Evolutionary conservation across 495 filamentous ascomycete species (phyloP).

Genomic region (Penicillium parvum): DNA sequence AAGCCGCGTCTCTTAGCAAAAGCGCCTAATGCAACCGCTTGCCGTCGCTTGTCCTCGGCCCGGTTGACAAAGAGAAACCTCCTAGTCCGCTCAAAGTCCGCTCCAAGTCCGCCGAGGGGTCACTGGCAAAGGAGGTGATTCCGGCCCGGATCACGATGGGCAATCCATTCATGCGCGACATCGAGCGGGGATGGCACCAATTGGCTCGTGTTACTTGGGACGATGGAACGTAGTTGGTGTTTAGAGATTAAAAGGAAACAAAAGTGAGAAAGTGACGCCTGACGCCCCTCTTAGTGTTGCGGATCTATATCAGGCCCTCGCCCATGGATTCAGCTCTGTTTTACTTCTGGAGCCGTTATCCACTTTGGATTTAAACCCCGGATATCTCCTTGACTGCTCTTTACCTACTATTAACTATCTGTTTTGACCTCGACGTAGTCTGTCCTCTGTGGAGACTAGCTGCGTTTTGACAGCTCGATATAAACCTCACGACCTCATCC

Average conservation of each 20-base stretch:
- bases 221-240: neutral
- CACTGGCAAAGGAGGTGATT: constrained; percentile 9
- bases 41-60: constrained; percentile 26
- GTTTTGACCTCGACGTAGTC: no score
- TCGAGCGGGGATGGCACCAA: constrained; percentile 2
- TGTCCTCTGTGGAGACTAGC: no score
- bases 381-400: constrained; percentile 30
- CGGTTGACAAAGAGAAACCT: constrained; percentile 26
- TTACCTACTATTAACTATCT: no score
- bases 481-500: no score
- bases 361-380: constrained; percentile 24
- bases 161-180: neutral
- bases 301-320: constrained; percentile 7
- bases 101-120: constrained; percentile 5
- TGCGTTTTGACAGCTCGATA: neutral
- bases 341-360: neutral
- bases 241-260: no score
- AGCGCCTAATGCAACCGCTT: constrained; percentile 15
- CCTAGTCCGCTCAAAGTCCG: no score
- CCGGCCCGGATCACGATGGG: constrained; percentile 21
- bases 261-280: no score
- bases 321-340: neutral
- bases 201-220: constrained; percentile 5
- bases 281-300: constrained; percentile 4
- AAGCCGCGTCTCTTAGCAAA: neutral